phyloP scores from a whole-genome alignment of 192 early-diverging fungal genomes.

The Backusella macrospora region DNA sequence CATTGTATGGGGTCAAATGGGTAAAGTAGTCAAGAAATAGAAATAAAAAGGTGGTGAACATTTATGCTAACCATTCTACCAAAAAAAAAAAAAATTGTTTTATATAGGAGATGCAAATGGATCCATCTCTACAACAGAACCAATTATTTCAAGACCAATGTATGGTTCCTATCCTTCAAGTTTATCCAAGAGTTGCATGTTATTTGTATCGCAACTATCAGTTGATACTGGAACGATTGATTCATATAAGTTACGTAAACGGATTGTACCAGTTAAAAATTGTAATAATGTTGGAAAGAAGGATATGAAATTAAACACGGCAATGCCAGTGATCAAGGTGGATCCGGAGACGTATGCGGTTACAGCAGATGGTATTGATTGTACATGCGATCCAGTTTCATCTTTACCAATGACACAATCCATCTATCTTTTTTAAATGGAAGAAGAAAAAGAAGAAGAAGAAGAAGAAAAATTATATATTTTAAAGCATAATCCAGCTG shows the following conservation, averaged over 20 bases:
- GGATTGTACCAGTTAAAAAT: conserved; percentile 66
- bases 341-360: conserved; percentile 94
- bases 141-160: conserved; percentile 82
- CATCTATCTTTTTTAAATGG: conserved; percentile 59
- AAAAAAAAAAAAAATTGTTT: neutral
- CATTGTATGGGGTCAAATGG: conserved; percentile 84
- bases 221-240: conserved; percentile 55
- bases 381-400: conserved; percentile 67
- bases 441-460: conserved; percentile 1
- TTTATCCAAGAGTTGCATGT: conserved; percentile 62
- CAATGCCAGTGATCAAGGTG: conserved; percentile 72
- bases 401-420: conserved; percentile 72
- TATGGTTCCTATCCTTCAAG: conserved; percentile 72
- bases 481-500: neutral
- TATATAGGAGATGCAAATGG: conserved; percentile 76
- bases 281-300: conserved; percentile 79
- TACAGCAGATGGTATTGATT: conserved; percentile 68
- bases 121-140: conserved; percentile 92
- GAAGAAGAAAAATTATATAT: too few species aligned
- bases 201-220: conserved; percentile 82
- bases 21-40: conserved; percentile 33
- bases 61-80: neutral
- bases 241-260: conserved; percentile 70
- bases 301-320: conserved; percentile 85
- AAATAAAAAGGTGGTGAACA: neutral